Conservation (phyloP, 2,329 filamentous ascomycete species). For the Ampelomyces quisqualis region DNA sequence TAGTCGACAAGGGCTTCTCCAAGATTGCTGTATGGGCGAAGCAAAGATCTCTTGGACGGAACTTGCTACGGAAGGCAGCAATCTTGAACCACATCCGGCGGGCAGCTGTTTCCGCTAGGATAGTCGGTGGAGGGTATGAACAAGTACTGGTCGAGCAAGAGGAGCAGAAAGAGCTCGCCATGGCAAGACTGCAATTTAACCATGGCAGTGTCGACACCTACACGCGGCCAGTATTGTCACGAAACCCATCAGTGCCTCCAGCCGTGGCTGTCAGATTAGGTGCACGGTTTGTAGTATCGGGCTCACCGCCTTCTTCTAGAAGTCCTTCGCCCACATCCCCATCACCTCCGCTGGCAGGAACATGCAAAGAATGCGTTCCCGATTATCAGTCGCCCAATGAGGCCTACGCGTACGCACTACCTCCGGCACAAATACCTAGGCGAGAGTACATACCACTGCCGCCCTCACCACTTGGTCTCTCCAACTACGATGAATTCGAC, state of each 20-base stretch:
- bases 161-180: slow-evolving; percentile 34
- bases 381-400: slow-evolving; percentile 37
- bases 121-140: slow-evolving; percentile 18
- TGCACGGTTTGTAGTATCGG: slow-evolving; percentile 17
- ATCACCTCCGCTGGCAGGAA: slow-evolving; percentile 8
- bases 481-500: slow-evolving; percentile 49
- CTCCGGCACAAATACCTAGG: slow-evolving; percentile 18
- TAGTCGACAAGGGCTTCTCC: slow-evolving; percentile 61
- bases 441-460: slow-evolving; percentile 37
- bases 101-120: slow-evolving; percentile 31
- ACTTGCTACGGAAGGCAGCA: slow-evolving; percentile 64
- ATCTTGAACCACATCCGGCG: slow-evolving; percentile 63
- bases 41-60: slow-evolving; percentile 50
- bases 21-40: slow-evolving; percentile 51
- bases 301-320: slow-evolving; percentile 18
- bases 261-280: slow-evolving; percentile 14
- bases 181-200: slow-evolving; percentile 34
- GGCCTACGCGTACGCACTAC: slow-evolving; percentile 28
- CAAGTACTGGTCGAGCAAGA: slow-evolving; percentile 32
- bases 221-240: slow-evolving; percentile 27
- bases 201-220: slow-evolving; percentile 38
- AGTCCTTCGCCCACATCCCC: slow-evolving; percentile 23
- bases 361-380: slow-evolving; percentile 5
- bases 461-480: slow-evolving; percentile 44
- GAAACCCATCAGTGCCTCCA: slow-evolving; percentile 15